Evolutionary conservation across 305 asterid species (phyloP), one percentile per base, ranked within the genome.

Genomic region (Rubia tinctorum): DNA sequence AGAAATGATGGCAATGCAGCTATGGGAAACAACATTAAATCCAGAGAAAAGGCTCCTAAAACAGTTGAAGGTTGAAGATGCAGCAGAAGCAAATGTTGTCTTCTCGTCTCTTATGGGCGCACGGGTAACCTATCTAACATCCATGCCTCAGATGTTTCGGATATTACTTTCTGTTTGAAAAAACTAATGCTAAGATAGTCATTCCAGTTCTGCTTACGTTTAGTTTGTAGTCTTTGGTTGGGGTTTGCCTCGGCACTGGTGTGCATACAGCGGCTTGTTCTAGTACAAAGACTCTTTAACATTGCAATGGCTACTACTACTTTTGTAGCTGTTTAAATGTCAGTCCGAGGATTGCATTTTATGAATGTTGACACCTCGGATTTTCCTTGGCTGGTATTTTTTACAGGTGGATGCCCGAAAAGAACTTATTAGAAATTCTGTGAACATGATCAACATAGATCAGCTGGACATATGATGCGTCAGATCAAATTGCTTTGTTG

Each of bases 81-180:
- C 88, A 63, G 99, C 91, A n/a, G 96, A 92, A 83, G 80, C 99
- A 72, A 95, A 86, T 73, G 83, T 90, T 69, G 92, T 87, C 51
- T 95, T 95, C 74, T 95, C 99, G 4, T 92, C 99, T 63, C 97
- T 95, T 75, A 95, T 95, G 99, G 99, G 99, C 40, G 12, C 96
- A 66, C 86, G 92, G 83, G 99, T 89, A 83, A 85, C 94, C 62
- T 25, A 22, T 71, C 61, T 43, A 1, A 27, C 71, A 37, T 70
- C 53, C 22, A 49, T 27, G 27, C 39, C 49, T 71, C n/a, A 43
- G 42, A 37, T 34, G 51, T 34, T 25, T 40, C 34, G 30, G 22
- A 15, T 55, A 11, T n/a, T 20, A 45, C 42, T 39, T n/a, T 3
- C 39, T 18, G 56, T 69, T 30, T 30, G 64, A 34, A 51, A 69